Evolutionary conservation across 164 flowering plant species (phyloP).

Genomic region (Stephania japonica): DNA sequence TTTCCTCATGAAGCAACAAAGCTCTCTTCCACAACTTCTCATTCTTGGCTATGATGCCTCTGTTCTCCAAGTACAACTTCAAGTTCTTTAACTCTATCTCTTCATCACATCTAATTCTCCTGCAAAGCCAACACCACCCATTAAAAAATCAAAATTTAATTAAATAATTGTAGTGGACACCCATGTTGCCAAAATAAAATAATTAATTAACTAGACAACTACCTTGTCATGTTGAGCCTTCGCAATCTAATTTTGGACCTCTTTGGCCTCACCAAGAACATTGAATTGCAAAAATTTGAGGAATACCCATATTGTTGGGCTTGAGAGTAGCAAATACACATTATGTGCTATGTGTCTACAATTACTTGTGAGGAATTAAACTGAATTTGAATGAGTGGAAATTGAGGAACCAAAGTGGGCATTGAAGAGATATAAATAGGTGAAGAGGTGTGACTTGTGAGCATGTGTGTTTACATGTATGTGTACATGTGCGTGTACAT

Average conservation of each 20-base stretch:
- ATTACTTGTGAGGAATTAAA: constrained; percentile 2
- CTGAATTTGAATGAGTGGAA: constrained; percentile 7
- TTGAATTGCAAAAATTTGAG: not conserved
- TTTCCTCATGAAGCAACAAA: constrained; percentile 43
- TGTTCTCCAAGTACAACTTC: constrained; percentile 51
- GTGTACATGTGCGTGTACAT: too few species aligned
- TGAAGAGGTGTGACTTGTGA: constrained; percentile 7
- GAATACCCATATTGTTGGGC: not conserved
- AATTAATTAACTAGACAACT: not conserved
- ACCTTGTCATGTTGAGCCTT: too few species aligned
- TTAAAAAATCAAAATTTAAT: not conserved
- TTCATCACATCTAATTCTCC: constrained; percentile 14
- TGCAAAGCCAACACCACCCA: constrained; percentile 16
- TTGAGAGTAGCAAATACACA: constrained; percentile 14
- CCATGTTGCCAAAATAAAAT: not conserved
- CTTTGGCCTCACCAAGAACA: too few species aligned
- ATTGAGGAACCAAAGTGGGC: constrained; percentile 6
- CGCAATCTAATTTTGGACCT: too few species aligned
- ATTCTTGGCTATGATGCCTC: constrained; percentile 48
- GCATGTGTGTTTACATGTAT: too few species aligned
- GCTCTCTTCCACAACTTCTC: constrained; percentile 45
- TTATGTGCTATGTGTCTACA: not conserved
- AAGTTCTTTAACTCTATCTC: constrained; percentile 46
- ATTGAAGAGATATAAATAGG: too few species aligned
- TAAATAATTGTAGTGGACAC: not conserved